Evolutionary conservation across 805 yeast species (phyloP), one percentile per base, ranked within the genome.

Genomic region (Starmera caribaea): DNA sequence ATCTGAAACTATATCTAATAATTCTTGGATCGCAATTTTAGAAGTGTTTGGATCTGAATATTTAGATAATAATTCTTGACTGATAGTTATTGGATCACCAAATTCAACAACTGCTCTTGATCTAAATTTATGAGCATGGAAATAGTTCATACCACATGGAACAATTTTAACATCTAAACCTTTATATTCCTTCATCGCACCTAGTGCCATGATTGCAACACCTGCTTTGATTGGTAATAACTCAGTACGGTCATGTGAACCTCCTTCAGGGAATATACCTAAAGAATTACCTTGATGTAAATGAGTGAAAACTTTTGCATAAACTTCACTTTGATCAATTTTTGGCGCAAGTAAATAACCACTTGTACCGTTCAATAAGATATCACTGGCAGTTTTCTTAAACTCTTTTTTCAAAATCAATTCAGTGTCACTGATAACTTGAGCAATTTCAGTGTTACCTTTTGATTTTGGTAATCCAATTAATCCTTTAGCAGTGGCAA

Each of bases 191-290:
- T 79, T 83, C 77, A 89, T 75, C 9, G 97, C 92, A 8, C 97
- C 98, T 27, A 92, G 68, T 0, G 97, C 98, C 97, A 90, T 92
- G 41, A 90, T 83, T 3, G 96, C 96, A 8, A 92, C 97, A 45
- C 98, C 98, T 1, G 97, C 96, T 57, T 92, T 90, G 49, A 90
- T 66, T 0, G 98, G 98, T 38, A 90, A 69, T 49, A 90, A 62
- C 46, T 87, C 94, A 0, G 97, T 79, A 48, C 98, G 71, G 59
- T 90, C 98, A 54, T 90, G 98, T 11, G 96, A 87, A 1, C 98
- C 98, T 43, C 98, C 98, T 66, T 92, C 98, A 8, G 98, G 97
- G 65, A 88, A 92, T 35, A 92, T 85, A 10, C 97, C 97, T 30
- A 92, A 63, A 45, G 94, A 85, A 41, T 84, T 76, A 33, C 92